These are phyloP conservation scores for Tetrapyrgos nigripes DNA, from an alignment of 1,284 basidiomycete species.

Conservation along the genomic window DNA sequence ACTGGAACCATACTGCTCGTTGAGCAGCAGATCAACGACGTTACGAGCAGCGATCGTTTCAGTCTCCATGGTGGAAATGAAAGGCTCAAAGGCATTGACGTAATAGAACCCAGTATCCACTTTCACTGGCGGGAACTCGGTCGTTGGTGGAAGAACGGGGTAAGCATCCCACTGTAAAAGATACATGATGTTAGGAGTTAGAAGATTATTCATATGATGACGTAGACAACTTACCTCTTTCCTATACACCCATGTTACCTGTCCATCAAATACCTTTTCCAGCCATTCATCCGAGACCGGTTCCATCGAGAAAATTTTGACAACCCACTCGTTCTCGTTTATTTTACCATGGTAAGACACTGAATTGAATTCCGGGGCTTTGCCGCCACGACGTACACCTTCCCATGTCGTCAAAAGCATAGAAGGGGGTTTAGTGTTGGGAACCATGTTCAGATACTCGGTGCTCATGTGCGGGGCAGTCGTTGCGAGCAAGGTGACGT, in stretches of 20 bases:
- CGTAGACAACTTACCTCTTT: constrained; percentile 66
- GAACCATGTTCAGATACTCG: constrained; percentile 72
- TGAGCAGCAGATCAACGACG: constrained; percentile 77
- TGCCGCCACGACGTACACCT: constrained; percentile 53
- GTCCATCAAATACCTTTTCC: constrained; percentile 62
- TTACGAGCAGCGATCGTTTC: constrained; percentile 87
- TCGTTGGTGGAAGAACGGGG: constrained; percentile 73
- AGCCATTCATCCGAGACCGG: constrained; percentile 75
- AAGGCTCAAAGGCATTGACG: constrained; percentile 87
- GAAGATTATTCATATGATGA: constrained; percentile 7
- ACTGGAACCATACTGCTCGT: constrained; percentile 67
- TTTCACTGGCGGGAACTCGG: constrained; percentile 76
- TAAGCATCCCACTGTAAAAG: constrained; percentile 76
- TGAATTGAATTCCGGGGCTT: constrained; percentile 85
- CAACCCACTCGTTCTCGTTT: constrained; percentile 65
- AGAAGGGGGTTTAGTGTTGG: constrained; percentile 57
- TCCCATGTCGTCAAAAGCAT: constrained; percentile 80
- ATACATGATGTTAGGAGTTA: background rate
- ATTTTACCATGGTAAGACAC: constrained; percentile 84
- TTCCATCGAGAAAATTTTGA: constrained; percentile 88
- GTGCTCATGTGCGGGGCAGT: constrained; percentile 67
- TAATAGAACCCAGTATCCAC: constrained; percentile 85
- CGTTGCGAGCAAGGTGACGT: constrained; percentile 91
- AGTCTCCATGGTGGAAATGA: constrained; percentile 92
- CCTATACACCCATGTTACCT: constrained; percentile 83